A percentile compares a stretch with the other conserved stretches of the same genome.
Evolutionary conservation across 441 rosid species (phyloP).

Genomic region (Populus hybrid): DNA sequence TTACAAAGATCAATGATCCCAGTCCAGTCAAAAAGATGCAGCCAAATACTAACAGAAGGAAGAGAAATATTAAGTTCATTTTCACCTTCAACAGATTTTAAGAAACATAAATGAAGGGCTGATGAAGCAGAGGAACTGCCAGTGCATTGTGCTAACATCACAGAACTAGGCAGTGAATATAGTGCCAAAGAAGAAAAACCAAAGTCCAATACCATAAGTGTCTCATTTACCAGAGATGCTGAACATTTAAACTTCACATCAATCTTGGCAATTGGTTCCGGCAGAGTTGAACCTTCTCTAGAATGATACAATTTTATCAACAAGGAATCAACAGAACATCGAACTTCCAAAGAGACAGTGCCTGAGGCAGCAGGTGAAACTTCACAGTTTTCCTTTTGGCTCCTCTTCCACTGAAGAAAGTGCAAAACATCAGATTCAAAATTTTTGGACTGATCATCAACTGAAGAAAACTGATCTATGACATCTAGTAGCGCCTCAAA

Average conservation of each 20-base stretch:
- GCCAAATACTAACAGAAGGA: slow-evolving; percentile 83
- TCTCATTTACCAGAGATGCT: slow-evolving; percentile 55
- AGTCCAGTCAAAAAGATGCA: slow-evolving; percentile 64
- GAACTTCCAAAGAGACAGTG: slow-evolving; percentile 40
- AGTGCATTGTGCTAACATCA: slow-evolving; percentile 60
- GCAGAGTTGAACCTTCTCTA: slow-evolving; percentile 30
- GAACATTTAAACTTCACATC: slow-evolving; percentile 57
- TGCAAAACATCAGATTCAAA: slow-evolving; percentile 59
- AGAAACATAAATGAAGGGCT: slow-evolving; percentile 50
- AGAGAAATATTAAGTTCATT: slow-evolving; percentile 52
- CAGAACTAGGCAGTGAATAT: slow-evolving; percentile 50
- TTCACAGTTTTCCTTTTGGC: slow-evolving; percentile 36
- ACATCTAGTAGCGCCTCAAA: slow-evolving; percentile 55
- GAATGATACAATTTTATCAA: slow-evolving; percentile 37
- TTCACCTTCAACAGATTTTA: slow-evolving; percentile 36
- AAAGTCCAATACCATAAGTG: slow-evolving; percentile 41
- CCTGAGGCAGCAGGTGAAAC: slow-evolving; percentile 37
- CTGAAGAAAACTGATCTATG: slow-evolving; percentile 59
- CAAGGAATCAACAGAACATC: slow-evolving; percentile 53
- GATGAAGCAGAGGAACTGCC: slow-evolving; percentile 37
- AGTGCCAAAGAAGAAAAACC: slow-evolving; percentile 54
- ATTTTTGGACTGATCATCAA: slow-evolving; percentile 52
- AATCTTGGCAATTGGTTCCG: slow-evolving; percentile 57
- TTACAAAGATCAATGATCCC: slow-evolving; percentile 42
- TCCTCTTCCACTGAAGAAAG: slow-evolving; percentile 53